Base-by-base conservation (phyloP, 1,139 yeast species). In the Yamadazyma buinensis region DNA sequence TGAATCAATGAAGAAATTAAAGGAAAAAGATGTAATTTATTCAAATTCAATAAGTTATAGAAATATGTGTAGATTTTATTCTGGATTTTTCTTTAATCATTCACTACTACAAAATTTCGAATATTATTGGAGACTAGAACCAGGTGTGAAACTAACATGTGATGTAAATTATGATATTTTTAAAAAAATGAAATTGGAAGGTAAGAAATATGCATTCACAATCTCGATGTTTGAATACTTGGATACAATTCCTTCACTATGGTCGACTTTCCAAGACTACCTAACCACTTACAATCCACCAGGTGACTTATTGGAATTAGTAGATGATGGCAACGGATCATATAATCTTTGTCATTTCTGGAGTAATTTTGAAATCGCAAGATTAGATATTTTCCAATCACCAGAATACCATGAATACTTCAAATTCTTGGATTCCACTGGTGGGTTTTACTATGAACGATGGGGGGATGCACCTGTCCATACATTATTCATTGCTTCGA, bases 401-500 rank as follows among this genome's bases (percentile, higher is more conserved):
- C 36, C 38, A 1, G 40, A 47, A 11, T 64, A 64, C 42, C 40
- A 48, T 11, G 39, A 43, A 3, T 55, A 49, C 33, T 64, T 64
- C 35, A 37, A 52, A 9, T 52, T 43, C 33, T 47, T 64, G 32
- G 69, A 64, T 41, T 15, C 26, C 7, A 35, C 45, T 4, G 70
- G 69, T 1, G 69, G 70, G 14, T 62, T 64, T 38, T 64, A 42
- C 41, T 64, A 64, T 40, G 69, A 64, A 42, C 43, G 70, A 29
- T 64, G 71, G 71, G 70, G 70, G 5, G 71, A 64, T 42, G 71
- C 69, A 1, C 70, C 71, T 0, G 47, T 64, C 9, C 69, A 63
- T 42, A 43, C 65, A 1, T 43, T 64, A 23, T 65, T 57, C 4
- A 46, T 59, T 11, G 51, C 58, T 28, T 37, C 53, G 26, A 48